Percentiles rank a stretch among this genome's conserved stretches.
These are phyloP conservation scores for Saksenaea vasiformis DNA, from an alignment of 371 early-diverging fungal species.

Conservation along the genomic window DNA sequence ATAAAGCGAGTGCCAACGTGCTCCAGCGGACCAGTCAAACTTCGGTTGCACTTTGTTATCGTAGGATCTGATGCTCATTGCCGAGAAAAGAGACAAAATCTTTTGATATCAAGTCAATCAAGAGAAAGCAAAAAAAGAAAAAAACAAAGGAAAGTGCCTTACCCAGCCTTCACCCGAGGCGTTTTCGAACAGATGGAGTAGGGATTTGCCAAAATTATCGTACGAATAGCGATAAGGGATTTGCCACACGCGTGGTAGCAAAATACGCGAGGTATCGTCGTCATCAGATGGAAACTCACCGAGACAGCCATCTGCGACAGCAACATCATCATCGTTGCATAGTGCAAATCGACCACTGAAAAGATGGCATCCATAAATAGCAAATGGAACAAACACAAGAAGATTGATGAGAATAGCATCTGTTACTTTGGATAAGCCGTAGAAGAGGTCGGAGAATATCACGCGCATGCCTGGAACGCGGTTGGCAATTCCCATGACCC, in stretches of 20 bases:
- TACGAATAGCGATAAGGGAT: slow-evolving; percentile 58
- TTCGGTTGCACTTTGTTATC: slow-evolving; percentile 33
- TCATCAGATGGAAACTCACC: slow-evolving; percentile 42
- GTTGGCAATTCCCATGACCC: slow-evolving; percentile 46
- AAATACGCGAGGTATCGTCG: slow-evolving; percentile 29
- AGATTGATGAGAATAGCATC: slow-evolving; percentile 45
- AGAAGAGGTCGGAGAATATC: slow-evolving; percentile 47
- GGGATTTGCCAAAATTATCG: slow-evolving; percentile 44
- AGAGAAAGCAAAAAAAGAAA: slow-evolving; percentile 33
- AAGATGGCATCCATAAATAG: slow-evolving; percentile 54
- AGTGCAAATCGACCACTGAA: slow-evolving; percentile 44
- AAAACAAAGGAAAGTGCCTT: slow-evolving; percentile 7
- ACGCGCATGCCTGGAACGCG: slow-evolving; percentile 47
- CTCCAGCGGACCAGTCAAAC: slow-evolving; percentile 36
- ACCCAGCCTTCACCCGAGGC: slow-evolving; percentile 65
- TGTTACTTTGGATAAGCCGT: slow-evolving; percentile 54
- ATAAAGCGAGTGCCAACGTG: slow-evolving; percentile 46
- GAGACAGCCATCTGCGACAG: slow-evolving; percentile 18
- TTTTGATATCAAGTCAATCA: neutral
- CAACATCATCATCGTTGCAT: slow-evolving; percentile 44
- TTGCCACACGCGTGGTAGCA: slow-evolving; percentile 45
- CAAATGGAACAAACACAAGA: slow-evolving; percentile 54
- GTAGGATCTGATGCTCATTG: slow-evolving; percentile 37
- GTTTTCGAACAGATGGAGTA: slow-evolving; percentile 53
- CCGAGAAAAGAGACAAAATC: slow-evolving; percentile 39